These are phyloP conservation scores for Phaseolus coccineus DNA, from an alignment of 331 rosid species.

Conservation along the genomic window DNA sequence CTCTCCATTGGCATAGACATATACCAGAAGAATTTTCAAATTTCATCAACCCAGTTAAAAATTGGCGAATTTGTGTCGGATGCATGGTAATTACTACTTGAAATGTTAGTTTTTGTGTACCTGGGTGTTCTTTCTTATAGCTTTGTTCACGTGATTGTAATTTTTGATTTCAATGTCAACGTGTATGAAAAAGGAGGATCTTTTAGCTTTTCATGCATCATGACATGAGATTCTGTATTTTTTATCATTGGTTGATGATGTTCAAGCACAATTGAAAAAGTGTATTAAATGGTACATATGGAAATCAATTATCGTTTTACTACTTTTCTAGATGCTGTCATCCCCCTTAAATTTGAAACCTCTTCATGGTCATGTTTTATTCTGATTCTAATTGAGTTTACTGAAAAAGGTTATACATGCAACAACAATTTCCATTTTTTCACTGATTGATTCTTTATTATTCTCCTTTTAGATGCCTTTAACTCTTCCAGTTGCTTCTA, in stretches of 20 bases:
- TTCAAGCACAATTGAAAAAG: not conserved
- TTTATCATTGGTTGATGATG: conserved; percentile 24
- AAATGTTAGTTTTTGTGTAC: not conserved
- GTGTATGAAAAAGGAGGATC: not conserved
- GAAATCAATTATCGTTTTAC: not conserved
- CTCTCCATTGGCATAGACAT: conserved; percentile 8
- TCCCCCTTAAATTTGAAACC: conserved; percentile 24
- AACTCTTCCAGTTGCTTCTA: conserved; percentile 40
- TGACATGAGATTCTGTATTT: not conserved
- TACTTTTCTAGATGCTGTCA: not conserved
- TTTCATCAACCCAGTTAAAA: conserved; percentile 21
- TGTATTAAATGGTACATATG: not conserved
- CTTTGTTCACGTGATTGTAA: conserved; percentile 13
- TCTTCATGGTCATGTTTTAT: not conserved
- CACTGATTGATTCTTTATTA: conserved; percentile 36
- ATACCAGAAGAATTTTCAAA: conserved; percentile 31
- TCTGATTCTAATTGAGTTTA: not conserved
- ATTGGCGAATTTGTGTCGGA: not conserved
- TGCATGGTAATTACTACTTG: conserved; percentile 9
- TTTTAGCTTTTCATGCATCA: conserved; percentile 17
- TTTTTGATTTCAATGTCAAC: conserved; percentile 26
- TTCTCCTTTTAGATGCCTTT: conserved; percentile 43
- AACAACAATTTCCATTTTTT: not conserved
- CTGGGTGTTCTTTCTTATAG: not conserved
- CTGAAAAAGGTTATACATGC: not conserved